Percentiles rank a stretch among this genome's conserved stretches.
Conservation (phyloP, 345 rosid species). For the Tarenaya hassleriana region DNA sequence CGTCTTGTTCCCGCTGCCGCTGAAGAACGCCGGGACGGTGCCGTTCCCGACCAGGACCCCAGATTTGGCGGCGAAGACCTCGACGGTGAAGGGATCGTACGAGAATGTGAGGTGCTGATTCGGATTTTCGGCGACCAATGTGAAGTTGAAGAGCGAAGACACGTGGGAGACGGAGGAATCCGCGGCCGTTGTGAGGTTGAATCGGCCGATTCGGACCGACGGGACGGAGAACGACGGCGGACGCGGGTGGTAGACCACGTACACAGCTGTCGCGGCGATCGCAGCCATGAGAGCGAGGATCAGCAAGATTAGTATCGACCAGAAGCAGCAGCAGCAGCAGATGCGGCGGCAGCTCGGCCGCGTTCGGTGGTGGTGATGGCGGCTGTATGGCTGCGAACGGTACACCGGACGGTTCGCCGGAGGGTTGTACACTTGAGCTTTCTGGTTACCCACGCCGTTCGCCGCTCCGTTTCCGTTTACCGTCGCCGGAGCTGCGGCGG, state of each 20-base stretch:
- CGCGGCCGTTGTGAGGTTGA: slow-evolving; percentile 61
- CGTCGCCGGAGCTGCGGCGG: slow-evolving; percentile 24
- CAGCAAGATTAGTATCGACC: slow-evolving; percentile 60
- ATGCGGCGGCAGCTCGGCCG: slow-evolving; percentile 53
- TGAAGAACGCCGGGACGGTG: slow-evolving; percentile 50
- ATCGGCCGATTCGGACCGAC: slow-evolving; percentile 61
- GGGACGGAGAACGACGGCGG: slow-evolving; percentile 65
- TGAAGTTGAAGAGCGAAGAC: slow-evolving; percentile 67
- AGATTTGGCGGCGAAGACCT: slow-evolving; percentile 31
- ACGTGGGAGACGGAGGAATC: slow-evolving; percentile 63
- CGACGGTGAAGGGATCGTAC: slow-evolving; percentile 54
- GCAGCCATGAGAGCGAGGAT: slow-evolving; percentile 53
- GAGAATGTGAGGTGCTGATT: slow-evolving; percentile 64
- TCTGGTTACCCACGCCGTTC: slow-evolving; percentile 24
- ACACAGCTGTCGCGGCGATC: slow-evolving; percentile 65
- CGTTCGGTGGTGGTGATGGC: slow-evolving; percentile 43
- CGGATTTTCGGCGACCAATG: slow-evolving; percentile 64
- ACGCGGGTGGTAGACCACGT: slow-evolving; percentile 72
- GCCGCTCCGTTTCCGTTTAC: slow-evolving; percentile 21
- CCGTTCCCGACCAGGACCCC: slow-evolving; percentile 64
- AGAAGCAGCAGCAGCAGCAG: slow-evolving; percentile 87
- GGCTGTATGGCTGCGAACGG: slow-evolving; percentile 56
- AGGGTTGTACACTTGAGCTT: slow-evolving; percentile 54
- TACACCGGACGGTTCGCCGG: slow-evolving; percentile 55
- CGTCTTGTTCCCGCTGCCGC: slow-evolving; percentile 55